A percentile compares a stretch with the other conserved stretches of the same genome.
Conservation (phyloP, 306 rosid genomes). For the Hylodesmum podocarpum region DNA sequence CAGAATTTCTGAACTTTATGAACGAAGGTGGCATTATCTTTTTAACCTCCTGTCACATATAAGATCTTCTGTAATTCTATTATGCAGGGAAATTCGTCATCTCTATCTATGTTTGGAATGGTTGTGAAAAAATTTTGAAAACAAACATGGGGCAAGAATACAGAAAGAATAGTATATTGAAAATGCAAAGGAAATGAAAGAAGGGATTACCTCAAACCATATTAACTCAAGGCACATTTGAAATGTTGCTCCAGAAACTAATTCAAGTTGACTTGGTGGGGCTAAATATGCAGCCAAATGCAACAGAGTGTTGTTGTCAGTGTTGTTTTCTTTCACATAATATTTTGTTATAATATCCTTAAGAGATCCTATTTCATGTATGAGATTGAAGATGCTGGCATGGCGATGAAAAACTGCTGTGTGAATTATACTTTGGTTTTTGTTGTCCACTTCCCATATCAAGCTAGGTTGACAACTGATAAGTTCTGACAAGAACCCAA, state of each 20-base stretch:
- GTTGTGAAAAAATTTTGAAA: not conserved
- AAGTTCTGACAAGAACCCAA: conserved; percentile 38
- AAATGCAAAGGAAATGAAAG: not conserved
- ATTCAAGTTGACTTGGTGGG: conserved; percentile 29
- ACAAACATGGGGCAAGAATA: not conserved
- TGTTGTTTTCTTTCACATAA: not conserved
- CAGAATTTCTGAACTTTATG: conserved; percentile 12
- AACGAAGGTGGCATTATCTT: conserved; percentile 33
- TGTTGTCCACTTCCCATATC: conserved; percentile 30
- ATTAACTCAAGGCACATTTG: conserved; percentile 34
- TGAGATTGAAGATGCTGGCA: conserved; percentile 33
- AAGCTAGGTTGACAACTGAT: conserved; percentile 25
- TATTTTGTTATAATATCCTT: conserved; percentile 23
- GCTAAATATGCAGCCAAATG: conserved; percentile 44
- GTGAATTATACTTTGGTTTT: conserved; percentile 21
- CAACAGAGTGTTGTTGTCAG: conserved; percentile 8
- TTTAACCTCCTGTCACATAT: conserved; percentile 41
- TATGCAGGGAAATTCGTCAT: no score
- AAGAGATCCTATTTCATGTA: conserved; percentile 15
- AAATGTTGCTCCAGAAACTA: conserved; percentile 40
- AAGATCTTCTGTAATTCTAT: no score
- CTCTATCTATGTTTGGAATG: no score
- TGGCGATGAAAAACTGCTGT: conserved; percentile 38
- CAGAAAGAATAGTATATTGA: not conserved
- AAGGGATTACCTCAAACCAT: conserved; percentile 39